Base-by-base conservation (phyloP, 306 rosid genomes). In the Neltuma alba region DNA sequence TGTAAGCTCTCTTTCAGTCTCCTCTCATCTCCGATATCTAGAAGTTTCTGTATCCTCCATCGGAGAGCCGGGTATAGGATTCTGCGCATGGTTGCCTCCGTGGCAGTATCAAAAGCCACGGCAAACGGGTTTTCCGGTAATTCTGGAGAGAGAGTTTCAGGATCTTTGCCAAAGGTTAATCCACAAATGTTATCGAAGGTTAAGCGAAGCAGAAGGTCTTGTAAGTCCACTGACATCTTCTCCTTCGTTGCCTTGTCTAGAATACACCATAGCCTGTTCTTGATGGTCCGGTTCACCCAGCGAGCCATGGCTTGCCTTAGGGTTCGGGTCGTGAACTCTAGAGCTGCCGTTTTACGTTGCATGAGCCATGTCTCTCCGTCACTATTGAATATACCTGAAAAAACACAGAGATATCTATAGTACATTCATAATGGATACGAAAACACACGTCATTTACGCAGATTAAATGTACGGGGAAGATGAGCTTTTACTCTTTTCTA, bases 171-270 rank as follows among this genome's bases (percentile, higher is more conserved):
- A 11, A 94, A 94, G 0, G 99, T 94, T 36, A 94, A 90, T 0
- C 99, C 99, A 9, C 99, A 94, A 9, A 94, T 94, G 62, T 94
- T 94, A 75, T 94, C 99, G 61, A 94, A 94, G 0, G 99, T 94
- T 68, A 94, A 83, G 6, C 99, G 89, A 1, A 94, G 87, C 27
- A 94, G 79, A 81, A 94, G 84, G 73, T 92, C 99, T 71, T 94
- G 99, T 78, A 94, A 77, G 79, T 94, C 99, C 25, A 94, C 97
- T 3, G 86, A 13, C 4, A 61, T 72, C 0, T 86, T 84, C 6
- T 91, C 88, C 31, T 76, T 82, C 0, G 84, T 83, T 0, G 99
- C 97, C 67, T 87, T 89, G 15, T 94, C 97, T 42, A 94, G 72
- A 67, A 94, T 94, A 47, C 88, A 83, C 99, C 99, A 92, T 0